Base-by-base conservation (phyloP, 805 yeast genomes). In the Wickerhamiella vanderwaltii region DNA sequence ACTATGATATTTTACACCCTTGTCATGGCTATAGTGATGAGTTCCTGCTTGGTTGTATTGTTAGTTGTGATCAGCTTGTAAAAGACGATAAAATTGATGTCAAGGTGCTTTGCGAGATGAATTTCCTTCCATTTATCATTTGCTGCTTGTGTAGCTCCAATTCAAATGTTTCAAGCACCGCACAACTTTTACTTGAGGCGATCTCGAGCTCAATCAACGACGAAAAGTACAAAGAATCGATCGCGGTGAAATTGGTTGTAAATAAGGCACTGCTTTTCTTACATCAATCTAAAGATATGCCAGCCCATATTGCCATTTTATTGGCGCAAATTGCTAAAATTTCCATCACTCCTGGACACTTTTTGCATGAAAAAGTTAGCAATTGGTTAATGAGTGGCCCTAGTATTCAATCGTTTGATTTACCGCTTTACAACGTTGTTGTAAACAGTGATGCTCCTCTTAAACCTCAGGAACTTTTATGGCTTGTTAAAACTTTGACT, bases 291-390 rank as follows among this genome's bases (percentile, higher is more conserved):
- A 23, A 17, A 4, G n/a, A 34, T 1, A 36, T 70, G 5, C 52
- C 75, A 0, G 68, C 77, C 3, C 47, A 79, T 13, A 62, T 77
- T n/a, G 71, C 79, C 60, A 61, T 66, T 13, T 55, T 74, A 42
- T 58, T 77, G 29, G 70, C 84, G 1, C 68, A 71, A 39, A 55
- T 85, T 29, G 61, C 75, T 3, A 71, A 73, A 2, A 64, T 83
- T 1, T 56, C 83, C 44, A 57, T 67, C 5, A 74, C 77, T 46
- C 95, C 96, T 0, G 73, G 77, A 0, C 88, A 83, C 47, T 69
- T 68, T 50, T 57, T 88, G 16, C 82, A 79, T 57, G 95, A 86
- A 48, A 73, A 74, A 49, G 73, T 75, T 0, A 73, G 68, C 51
- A 70, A 78, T 45, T 84, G 76, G 69, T 66, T 86, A 9, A 61